Conservation (phyloP, 352 stramenopile species). For the Phytophthora capsici region DNA sequence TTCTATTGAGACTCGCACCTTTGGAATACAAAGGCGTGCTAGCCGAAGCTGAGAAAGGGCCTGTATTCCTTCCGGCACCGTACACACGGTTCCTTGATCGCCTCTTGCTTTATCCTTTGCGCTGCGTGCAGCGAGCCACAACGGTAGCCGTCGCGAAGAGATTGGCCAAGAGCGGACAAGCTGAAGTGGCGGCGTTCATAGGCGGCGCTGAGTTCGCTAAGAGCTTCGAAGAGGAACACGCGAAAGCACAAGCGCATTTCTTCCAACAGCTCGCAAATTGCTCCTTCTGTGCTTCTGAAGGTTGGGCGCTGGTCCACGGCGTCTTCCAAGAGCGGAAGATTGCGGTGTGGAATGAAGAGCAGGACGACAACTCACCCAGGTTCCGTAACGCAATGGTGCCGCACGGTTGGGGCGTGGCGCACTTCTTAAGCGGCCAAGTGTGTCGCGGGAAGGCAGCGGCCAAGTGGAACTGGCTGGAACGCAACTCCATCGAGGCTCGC, state of each 20-base stretch:
- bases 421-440: slow-evolving; percentile 63
- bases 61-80: slow-evolving; percentile 55
- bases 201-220: slow-evolving; percentile 71
- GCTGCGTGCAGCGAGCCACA: slow-evolving; percentile 58
- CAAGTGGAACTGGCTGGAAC: slow-evolving; percentile 64
- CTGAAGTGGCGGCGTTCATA: slow-evolving; percentile 60
- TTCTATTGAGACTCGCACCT: slow-evolving; percentile 52
- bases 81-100: slow-evolving; percentile 66
- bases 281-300: slow-evolving; percentile 69
- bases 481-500: slow-evolving; percentile 72
- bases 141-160: slow-evolving; percentile 55
- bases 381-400: slow-evolving; percentile 47
- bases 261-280: slow-evolving; percentile 68
- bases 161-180: slow-evolving; percentile 59
- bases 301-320: slow-evolving; percentile 79
- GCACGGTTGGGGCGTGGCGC: slow-evolving; percentile 80
- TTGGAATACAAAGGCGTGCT: slow-evolving; percentile 58
- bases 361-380: slow-evolving; percentile 17
- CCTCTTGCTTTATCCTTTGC: slow-evolving; percentile 69
- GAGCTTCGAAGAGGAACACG: slow-evolving; percentile 73
- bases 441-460: slow-evolving; percentile 15
- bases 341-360: slow-evolving; percentile 23
- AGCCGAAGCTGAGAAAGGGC: slow-evolving; percentile 8
- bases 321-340: slow-evolving; percentile 66
- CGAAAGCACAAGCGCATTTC: slow-evolving; percentile 51